Evolutionary conservation across 345 rosid genomes (phyloP), one percentile per base, ranked within the genome.

Genomic region (Lumnitzera racemosa): DNA sequence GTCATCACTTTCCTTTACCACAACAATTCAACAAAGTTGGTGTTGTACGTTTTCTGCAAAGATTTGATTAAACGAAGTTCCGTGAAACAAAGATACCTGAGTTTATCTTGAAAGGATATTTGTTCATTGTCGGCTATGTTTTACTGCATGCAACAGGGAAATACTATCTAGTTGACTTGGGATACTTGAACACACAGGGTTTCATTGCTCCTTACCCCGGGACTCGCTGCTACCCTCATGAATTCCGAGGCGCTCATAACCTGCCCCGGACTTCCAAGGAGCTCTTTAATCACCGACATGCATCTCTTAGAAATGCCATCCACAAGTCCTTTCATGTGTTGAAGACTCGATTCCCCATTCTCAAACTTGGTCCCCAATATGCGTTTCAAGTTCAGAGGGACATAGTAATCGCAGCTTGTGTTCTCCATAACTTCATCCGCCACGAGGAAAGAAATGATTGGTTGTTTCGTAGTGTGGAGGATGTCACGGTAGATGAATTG

Each of bases 311-410:
- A 66, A 73, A 68, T 69, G 76, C 61, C 59, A 83, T 90, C 41
- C 80, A 71, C 54, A 77, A 61, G 71, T 78, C 78, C 46, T 77
- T 85, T 16, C 53, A 72, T 58, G 76, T 81, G 63, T 70, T 90
- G 73, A 90, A 77, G 70, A 61, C 80, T 24, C 75, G 96, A 49
- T 90, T 87, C 72, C 90, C 95, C 3, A 83, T 87, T 55, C 87
- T 85, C 59, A 85, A 80, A 77, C 82, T 84, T 4, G 83, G 88
- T 20, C 79, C 90, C 15, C 95, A 78, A 27, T 87, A 90, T 63
- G 82, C 79, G 16, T 87, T 85, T 61, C 78, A 81, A 54, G 70
- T 90, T 58, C 97, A 90, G 73, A 85, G 97, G 75, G 97, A 87
- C 71, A 73, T 90, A 58, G 95, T 87, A 55, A 83, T 87, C 59